These are phyloP conservation scores for Catharanthus roseus DNA, from an alignment of 257 asterid genomes.

Conservation along the genomic window DNA sequence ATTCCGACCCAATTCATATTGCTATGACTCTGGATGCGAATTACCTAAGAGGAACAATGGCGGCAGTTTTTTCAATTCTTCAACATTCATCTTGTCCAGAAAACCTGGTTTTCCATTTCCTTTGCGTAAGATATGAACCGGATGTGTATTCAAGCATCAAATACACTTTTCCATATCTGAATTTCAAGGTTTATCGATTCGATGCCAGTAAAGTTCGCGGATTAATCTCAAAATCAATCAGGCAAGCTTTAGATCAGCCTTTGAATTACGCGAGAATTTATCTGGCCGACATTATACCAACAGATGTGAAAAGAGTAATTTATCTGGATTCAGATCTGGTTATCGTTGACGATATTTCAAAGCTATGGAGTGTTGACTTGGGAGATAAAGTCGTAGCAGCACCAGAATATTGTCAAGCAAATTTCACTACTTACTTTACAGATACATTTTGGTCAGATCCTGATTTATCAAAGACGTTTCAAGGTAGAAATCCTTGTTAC, in stretches of 20 bases:
- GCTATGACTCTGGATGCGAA: constrained; percentile 74
- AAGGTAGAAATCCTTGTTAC: constrained; percentile 47
- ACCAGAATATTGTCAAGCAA: constrained; percentile 69
- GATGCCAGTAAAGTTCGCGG: constrained; percentile 34
- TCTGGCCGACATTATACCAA: constrained; percentile 42
- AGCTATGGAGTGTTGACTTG: constrained; percentile 51
- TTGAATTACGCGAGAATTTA: constrained; percentile 58
- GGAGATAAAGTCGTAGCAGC: constrained; percentile 53
- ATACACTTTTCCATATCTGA: constrained; percentile 56
- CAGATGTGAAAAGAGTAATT: constrained; percentile 39
- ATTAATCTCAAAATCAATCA: constrained; percentile 56
- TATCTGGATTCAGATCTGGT: constrained; percentile 69
- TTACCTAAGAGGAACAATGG: constrained; percentile 67
- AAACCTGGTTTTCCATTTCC: constrained; percentile 49
- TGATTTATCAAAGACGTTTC: constrained; percentile 22
- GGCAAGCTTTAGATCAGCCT: constrained; percentile 70
- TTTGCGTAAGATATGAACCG: constrained; percentile 32
- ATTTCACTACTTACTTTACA: constrained; percentile 53
- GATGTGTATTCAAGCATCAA: constrained; percentile 41
- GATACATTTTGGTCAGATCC: constrained; percentile 44
- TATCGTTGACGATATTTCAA: constrained; percentile 49
- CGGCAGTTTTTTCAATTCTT: constrained; percentile 58
- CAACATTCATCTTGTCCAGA: constrained; percentile 67
- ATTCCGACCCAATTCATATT: constrained; percentile 36
- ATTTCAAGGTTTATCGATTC: constrained; percentile 45